Conservation (phyloP, 345 rosid species). For the Punica granatum region DNA sequence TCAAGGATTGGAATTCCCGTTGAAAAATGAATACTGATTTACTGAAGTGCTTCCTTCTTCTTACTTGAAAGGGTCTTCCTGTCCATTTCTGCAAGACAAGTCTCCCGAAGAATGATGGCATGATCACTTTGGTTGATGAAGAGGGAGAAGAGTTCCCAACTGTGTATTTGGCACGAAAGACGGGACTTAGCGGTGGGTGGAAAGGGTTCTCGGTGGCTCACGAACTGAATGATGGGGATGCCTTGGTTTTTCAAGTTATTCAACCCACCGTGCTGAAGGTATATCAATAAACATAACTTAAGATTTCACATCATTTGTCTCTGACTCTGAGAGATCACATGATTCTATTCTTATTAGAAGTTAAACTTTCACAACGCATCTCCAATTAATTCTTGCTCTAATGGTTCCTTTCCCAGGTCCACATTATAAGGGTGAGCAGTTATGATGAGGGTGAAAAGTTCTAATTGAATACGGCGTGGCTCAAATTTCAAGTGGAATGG, state of each 20-base stretch:
- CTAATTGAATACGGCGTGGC: neutral
- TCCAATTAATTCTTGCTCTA: neutral
- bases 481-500: neutral
- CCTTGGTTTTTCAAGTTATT: constrained; percentile 47
- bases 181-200: constrained; percentile 75
- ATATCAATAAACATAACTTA: neutral
- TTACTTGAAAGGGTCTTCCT: constrained; percentile 55
- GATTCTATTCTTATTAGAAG: neutral
- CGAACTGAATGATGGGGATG: constrained; percentile 58
- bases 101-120: constrained; percentile 38
- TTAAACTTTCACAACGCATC: no score
- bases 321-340: neutral
- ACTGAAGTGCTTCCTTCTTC: constrained; percentile 50
- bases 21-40: neutral
- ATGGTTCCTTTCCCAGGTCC: constrained; percentile 22
- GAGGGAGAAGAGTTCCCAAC: constrained; percentile 36
- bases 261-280: constrained; percentile 47
- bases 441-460: constrained; percentile 12
- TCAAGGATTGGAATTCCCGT: neutral
- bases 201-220: constrained; percentile 62
- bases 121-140: constrained; percentile 40
- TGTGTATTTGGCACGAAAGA: constrained; percentile 36
- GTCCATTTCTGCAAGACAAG: constrained; percentile 34
- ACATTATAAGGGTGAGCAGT: constrained; percentile 32
- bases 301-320: neutral